Evolutionary conservation across 192 early-diverging fungal genomes (phyloP), one percentile per base, ranked within the genome.

Genomic region (Umbelopsis ramanniana): DNA sequence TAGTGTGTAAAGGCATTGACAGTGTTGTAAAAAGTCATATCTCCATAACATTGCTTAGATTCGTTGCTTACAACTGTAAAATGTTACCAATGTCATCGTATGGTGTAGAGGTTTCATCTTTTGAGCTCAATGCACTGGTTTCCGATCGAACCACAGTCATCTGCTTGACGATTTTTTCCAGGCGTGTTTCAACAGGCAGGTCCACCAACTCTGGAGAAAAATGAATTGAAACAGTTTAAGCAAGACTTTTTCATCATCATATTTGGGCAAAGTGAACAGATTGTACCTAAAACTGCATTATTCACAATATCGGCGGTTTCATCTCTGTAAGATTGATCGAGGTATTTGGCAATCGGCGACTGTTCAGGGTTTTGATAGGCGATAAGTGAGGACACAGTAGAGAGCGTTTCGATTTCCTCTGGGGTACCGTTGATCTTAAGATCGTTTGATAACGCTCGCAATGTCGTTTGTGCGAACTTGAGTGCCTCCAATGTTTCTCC

Each of bases 261-360:
- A 43, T 50, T 1, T 19, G 17, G 29, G 14, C 15, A 26, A 26
- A 5, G 35, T n/a, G 35, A 15, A 50, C 3, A 15, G 70, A 33
- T 54, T 74, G 7, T 85, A 92, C 90, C 79, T 35, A 92, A 79
- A 57, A 92, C 87, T 24, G 86, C 82, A 67, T 84, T 89, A 57
- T 92, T 92, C 67, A 91, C 73, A 35, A 74, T 72, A 38, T 81
- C 80, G 22, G 91, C 91, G 12, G 90, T 80, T 4, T 81, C 73
- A 50, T 91, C 89, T 24, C 91, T 75, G 45, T 81, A 77, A 7
- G 82, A 79, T 66, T 88, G 87, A 37, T 84, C 76, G 6, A 92
- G 70, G 35, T 82, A 83, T 23, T 76, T 63, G 1, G 77, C 74
- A 29, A 88, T 73, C 6, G 91, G 89, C 1, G 89, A 88, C 0